A percentile compares a stretch with the other conserved stretches of the same genome.
phyloP scores from a whole-genome alignment of 2,329 filamentous ascomycete species.

The Hypoxylon sp. region DNA sequence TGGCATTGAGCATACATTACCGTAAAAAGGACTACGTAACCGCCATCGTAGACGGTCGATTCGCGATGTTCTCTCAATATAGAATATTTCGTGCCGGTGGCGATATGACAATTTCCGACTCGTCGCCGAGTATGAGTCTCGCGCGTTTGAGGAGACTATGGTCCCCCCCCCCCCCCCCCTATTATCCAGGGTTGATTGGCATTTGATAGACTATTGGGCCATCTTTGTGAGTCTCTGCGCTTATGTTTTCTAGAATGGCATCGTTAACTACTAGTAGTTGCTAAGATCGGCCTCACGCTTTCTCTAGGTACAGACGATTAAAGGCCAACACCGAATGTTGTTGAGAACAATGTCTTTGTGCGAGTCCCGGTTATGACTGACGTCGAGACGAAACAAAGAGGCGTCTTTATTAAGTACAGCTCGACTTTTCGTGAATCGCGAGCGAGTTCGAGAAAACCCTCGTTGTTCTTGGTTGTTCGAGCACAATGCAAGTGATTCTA shows the following conservation, averaged over 20 bases:
- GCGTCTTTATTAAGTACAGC: too few relatives aligned
- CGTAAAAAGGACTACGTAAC: slow-evolving; percentile 40
- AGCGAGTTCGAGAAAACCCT: slow-evolving; percentile 19
- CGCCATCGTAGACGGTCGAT: slow-evolving; percentile 37
- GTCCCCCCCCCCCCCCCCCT: too few relatives aligned
- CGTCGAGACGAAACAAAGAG: slow-evolving; percentile 20
- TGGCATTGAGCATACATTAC: slow-evolving; percentile 41
- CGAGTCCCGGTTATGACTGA: too few relatives aligned
- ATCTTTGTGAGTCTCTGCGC: slow-evolving; percentile 21
- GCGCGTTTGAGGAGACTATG: slow-evolving; percentile 7
- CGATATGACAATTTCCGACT: slow-evolving; percentile 9
- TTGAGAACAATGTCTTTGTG: slow-evolving; percentile 37
- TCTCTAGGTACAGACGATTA: slow-evolving; percentile 14
- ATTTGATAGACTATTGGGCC: too few relatives aligned
- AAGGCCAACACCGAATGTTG: slow-evolving; percentile 9
- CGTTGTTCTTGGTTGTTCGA: slow-evolving; percentile 23
- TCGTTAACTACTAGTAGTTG: slow-evolving; percentile 10
- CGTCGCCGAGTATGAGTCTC: slow-evolving; percentile 21
- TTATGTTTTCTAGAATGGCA: slow-evolving; percentile 23
- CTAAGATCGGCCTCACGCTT: slow-evolving; percentile 17
- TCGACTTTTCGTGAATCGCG: slow-evolving; percentile 20
- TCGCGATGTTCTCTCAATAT: slow-evolving; percentile 43
- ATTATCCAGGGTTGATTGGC: too few relatives aligned
- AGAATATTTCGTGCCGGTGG: slow-evolving; percentile 30
- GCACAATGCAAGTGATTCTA: slow-evolving; percentile 15